Conservation (phyloP, 768 basidiomycete species). For the Hygrocybe punicea region DNA sequence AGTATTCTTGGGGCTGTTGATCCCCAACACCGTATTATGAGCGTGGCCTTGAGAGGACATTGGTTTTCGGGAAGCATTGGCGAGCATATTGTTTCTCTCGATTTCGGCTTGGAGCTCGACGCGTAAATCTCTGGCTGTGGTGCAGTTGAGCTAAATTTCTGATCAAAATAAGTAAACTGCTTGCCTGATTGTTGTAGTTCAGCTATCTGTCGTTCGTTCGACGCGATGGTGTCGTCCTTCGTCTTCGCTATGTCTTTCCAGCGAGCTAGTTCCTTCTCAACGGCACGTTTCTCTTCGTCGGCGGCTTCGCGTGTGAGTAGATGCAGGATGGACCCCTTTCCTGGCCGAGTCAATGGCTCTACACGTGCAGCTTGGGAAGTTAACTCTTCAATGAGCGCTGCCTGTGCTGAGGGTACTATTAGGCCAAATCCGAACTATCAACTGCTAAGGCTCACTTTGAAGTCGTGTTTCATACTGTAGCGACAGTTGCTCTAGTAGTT, state of each 20-base stretch:
- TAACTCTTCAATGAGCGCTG: conserved; percentile 53
- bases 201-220: conserved; percentile 46
- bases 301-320: conserved; percentile 72
- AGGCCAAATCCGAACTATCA: neutral
- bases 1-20: conserved; percentile 56
- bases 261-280: conserved; percentile 47
- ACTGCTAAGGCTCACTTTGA: conserved; percentile 41
- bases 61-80: conserved; percentile 41
- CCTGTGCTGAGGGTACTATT: conserved; percentile 47
- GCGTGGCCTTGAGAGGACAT: conserved; percentile 31
- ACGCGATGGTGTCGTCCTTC: conserved; percentile 39
- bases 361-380: conserved; percentile 51
- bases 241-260: conserved; percentile 44
- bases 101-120: conserved; percentile 64
- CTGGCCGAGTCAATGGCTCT: conserved; percentile 51
- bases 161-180: conserved; percentile 12
- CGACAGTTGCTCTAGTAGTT: conserved; percentile 45
- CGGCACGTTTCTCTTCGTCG: conserved; percentile 58
- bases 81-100: conserved; percentile 46
- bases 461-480: conserved; percentile 50
- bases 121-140: conserved; percentile 48
- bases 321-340: conserved; percentile 52
- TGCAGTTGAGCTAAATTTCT: conserved; percentile 1
- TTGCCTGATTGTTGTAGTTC: conserved; percentile 50
- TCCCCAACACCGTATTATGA: conserved; percentile 33